Percentiles rank a stretch among this genome's conserved stretches.
Conservation (phyloP, 495 filamentous ascomycete species). For the Bacidia gigantensis region DNA sequence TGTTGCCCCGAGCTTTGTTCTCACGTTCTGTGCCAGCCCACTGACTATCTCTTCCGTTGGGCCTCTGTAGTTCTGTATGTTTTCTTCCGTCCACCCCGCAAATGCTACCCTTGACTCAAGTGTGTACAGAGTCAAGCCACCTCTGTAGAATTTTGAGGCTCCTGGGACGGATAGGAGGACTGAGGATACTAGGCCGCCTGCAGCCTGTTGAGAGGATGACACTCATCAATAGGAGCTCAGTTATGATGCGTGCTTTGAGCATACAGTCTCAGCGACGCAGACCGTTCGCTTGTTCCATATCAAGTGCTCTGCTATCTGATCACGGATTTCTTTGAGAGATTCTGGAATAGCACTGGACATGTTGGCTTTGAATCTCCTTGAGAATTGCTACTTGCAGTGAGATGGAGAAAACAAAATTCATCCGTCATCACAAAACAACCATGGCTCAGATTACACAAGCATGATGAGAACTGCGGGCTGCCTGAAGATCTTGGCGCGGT, state of each 20-base stretch:
- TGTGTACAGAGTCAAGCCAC: slow-evolving; percentile 49
- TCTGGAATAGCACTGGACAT: slow-evolving; percentile 18
- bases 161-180: slow-evolving; percentile 41
- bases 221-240: neutral
- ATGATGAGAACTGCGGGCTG: too few relatives aligned
- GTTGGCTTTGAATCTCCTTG: too few relatives aligned
- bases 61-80: slow-evolving; percentile 36
- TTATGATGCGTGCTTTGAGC: slow-evolving; percentile 7
- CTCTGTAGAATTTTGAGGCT: slow-evolving; percentile 42
- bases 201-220: slow-evolving; percentile 28
- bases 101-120: slow-evolving; percentile 44
- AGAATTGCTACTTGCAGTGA: too few relatives aligned
- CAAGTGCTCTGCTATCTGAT: slow-evolving; percentile 37
- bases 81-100: slow-evolving; percentile 45
- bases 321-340: slow-evolving; percentile 32
- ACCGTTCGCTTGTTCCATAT: slow-evolving; percentile 39
- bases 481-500: too few relatives aligned
- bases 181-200: slow-evolving; percentile 46
- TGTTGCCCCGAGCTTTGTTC: slow-evolving; percentile 35
- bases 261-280: slow-evolving; percentile 46
- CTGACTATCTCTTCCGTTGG: slow-evolving; percentile 43
- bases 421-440: too few relatives aligned
- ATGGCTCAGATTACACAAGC: too few relatives aligned
- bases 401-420: too few relatives aligned
- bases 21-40: slow-evolving; percentile 40